Percentiles rank a stretch among this genome's conserved stretches.
Conservation (phyloP, 2,329 filamentous ascomycete species). For the Fusarium pseudocircinatum region DNA sequence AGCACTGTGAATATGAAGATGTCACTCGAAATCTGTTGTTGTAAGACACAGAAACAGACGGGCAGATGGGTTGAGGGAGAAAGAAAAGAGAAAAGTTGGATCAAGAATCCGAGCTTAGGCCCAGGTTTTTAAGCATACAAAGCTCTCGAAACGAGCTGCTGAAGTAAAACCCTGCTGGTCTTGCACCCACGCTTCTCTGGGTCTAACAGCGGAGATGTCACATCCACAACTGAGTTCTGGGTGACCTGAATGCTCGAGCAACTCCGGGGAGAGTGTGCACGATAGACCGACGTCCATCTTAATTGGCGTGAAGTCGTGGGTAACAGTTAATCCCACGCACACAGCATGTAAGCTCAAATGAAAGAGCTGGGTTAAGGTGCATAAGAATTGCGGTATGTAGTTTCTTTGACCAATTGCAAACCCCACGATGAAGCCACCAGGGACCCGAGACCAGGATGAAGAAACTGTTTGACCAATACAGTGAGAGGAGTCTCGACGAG, state of each 20-base stretch:
- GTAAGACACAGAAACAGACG: background rate
- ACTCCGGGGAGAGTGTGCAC: background rate
- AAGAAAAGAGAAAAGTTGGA: background rate
- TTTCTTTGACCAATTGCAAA: slow-evolving; percentile 30
- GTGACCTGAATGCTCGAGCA: background rate
- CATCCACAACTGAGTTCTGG: slow-evolving; percentile 14
- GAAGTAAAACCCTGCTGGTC: slow-evolving; percentile 9
- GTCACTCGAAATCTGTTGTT: background rate
- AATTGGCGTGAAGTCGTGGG: slow-evolving; percentile 19
- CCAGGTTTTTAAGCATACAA: slow-evolving; percentile 17
- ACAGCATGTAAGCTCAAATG: slow-evolving; percentile 15
- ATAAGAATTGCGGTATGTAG: slow-evolving; percentile 20
- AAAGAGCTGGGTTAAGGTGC: background rate
- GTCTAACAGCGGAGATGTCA: slow-evolving; percentile 27
- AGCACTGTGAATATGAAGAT: background rate
- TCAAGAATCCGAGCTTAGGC: background rate
- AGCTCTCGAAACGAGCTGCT: slow-evolving; percentile 5
- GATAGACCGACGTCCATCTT: slow-evolving; percentile 4
- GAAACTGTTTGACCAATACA: slow-evolving; percentile 30
- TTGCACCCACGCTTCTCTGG: slow-evolving; percentile 30
- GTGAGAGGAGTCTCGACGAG: slow-evolving; percentile 10
- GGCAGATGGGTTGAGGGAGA: background rate
- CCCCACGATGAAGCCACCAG: slow-evolving; percentile 7
- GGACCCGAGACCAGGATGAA: slow-evolving; percentile 11
- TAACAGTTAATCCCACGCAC: slow-evolving; percentile 10